phyloP scores from a whole-genome alignment of 2,329 filamentous ascomycete species.

The Colletotrichum eremochloae region DNA sequence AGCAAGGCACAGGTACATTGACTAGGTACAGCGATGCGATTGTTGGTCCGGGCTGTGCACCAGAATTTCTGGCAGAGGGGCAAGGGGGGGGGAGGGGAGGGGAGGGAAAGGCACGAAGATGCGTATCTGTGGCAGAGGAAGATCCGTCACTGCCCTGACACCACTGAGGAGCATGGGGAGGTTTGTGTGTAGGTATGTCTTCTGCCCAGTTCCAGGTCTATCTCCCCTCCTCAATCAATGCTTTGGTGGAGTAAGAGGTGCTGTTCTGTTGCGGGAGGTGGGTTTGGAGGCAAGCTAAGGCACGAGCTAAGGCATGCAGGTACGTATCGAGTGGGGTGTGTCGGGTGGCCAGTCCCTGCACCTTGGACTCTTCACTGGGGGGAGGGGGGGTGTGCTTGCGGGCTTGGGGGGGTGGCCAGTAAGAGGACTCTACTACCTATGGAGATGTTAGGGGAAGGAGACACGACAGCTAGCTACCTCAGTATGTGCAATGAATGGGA shows the following conservation, averaged over 20 bases:
- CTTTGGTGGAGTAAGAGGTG: constrained; percentile 18
- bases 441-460: not conserved
- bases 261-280: constrained; percentile 40
- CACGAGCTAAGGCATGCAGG: constrained; percentile 25
- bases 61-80: not conserved
- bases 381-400: not conserved
- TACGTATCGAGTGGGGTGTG: constrained; percentile 35
- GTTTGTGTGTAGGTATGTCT: not conserved
- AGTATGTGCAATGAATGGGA: not conserved
- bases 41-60: not conserved
- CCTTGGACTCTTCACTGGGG: not conserved
- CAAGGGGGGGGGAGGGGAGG: not conserved
- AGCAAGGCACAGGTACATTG: not conserved
- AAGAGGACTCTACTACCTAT: not conserved
- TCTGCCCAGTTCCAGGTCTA: constrained; percentile 5
- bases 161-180: not conserved
- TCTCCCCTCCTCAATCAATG: not conserved
- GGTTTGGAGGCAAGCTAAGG: constrained; percentile 35
- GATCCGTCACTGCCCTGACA: constrained; percentile 8
- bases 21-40: not conserved
- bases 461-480: not conserved
- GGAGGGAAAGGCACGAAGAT: not conserved
- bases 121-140: constrained; percentile 11
- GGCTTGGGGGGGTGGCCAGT: not conserved
- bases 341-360: constrained; percentile 16